Base-by-base conservation (phyloP, 2,329 filamentous ascomycete species). In the Diplodia scrobiculata region DNA sequence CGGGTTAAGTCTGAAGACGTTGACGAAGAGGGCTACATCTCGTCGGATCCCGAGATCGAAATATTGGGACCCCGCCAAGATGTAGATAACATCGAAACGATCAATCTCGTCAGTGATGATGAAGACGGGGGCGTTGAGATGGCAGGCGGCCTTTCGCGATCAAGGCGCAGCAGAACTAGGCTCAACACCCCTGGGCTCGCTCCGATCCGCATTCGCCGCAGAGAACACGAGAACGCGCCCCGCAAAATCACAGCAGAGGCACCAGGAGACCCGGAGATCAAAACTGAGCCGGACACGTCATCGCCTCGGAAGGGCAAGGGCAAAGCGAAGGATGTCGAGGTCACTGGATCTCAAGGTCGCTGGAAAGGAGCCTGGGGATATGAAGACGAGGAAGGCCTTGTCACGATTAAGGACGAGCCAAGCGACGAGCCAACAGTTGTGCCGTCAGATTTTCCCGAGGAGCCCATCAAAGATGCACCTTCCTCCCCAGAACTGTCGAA, bases 131-230 rank as follows among this genome's bases (percentile, higher is more conserved):
- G 72, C 68, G 13, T 65, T 64, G n/a, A 69, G 67, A n/a, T 72
- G 72, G 25, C 69, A 69, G 53, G 69, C 71, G 70, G 68, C 71
- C 41, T 67, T 70, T 32, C 68, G 51, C 11, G 67, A 66, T 50
- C 41, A 10, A 62, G 58, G 34, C 54, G 60, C 64, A 14, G 59
- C 63, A 52, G 32, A 17, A 34, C 45, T n/a, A 32, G 54, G 17
- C 25, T 47, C 55, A 54, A 62, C 38, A 63, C 62, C 45, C 53
- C 70, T 51, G 77, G 75, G 1, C 75, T 84, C 51, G 75, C 79
- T 55, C 86, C 86, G 5, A 79, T 87, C 51, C 82, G 86, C n/a
- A 79, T 87, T 55, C 79, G 80, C 65, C 79, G 85, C 67, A 80
- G 82, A 70, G 82, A 84, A 68, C 85, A 87, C 71, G 79, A 83